Conservation (phyloP, 2,329 filamentous ascomycete genomes). For the Raffaelea albimanens region DNA sequence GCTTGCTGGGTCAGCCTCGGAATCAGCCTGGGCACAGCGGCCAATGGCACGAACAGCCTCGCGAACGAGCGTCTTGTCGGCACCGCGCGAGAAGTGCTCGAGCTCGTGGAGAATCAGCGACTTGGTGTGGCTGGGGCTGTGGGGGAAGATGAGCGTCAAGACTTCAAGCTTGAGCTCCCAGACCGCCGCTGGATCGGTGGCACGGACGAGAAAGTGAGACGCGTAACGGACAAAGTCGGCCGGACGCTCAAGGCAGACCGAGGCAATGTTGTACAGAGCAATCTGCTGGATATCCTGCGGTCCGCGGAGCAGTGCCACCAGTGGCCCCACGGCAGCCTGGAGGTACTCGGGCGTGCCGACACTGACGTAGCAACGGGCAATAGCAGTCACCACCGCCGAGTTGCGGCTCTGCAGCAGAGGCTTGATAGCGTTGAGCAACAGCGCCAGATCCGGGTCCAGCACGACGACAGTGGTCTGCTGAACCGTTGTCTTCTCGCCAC, state of each 20-base stretch:
- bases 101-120: conserved; percentile 85
- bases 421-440: conserved; percentile 70
- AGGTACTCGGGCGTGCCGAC: conserved; percentile 74
- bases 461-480: conserved; percentile 41
- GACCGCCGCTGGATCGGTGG: conserved; percentile 68
- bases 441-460: conserved; percentile 71
- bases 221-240: conserved; percentile 78
- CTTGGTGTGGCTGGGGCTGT: conserved; percentile 66
- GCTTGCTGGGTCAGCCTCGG: conserved; percentile 11
- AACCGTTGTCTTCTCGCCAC: conserved; percentile 15
- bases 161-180: conserved; percentile 91
- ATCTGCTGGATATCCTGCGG: conserved; percentile 83
- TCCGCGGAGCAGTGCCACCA: conserved; percentile 76
- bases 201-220: conserved; percentile 79
- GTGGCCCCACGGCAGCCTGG: conserved; percentile 65
- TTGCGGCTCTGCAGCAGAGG: conserved; percentile 89
- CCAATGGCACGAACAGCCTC: conserved; percentile 91
- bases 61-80: conserved; percentile 66
- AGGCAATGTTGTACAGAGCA: conserved; percentile 87
- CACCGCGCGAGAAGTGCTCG: conserved; percentile 77
- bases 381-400: conserved; percentile 81
- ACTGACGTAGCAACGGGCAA: conserved; percentile 75
- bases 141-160: conserved; percentile 81
- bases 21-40: conserved; percentile 75
- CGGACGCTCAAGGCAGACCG: conserved; percentile 72